phyloP scores from a whole-genome alignment of 2,329 filamentous ascomycete species.

The Paecilomyces sp. region DNA sequence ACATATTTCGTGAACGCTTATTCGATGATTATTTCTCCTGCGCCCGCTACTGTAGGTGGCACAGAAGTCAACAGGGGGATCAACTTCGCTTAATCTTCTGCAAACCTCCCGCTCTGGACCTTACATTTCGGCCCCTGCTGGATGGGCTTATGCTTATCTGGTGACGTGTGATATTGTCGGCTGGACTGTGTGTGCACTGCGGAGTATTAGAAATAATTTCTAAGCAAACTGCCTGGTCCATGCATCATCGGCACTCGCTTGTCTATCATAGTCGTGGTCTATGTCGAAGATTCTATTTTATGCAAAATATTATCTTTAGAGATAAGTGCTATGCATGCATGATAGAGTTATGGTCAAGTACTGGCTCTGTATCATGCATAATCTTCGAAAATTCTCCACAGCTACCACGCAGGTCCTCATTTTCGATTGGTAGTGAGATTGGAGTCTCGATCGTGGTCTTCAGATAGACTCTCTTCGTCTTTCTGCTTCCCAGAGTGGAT shows the following conservation, averaged over 20 bases:
- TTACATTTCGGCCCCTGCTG: neutral
- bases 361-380: neutral
- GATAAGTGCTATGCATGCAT: neutral
- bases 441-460: neutral
- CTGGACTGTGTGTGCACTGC: neutral
- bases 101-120: neutral
- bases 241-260: neutral
- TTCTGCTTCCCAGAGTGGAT: slow-evolving; percentile 1
- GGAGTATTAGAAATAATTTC: neutral
- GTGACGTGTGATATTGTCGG: neutral
- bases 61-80: neutral
- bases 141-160: neutral
- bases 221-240: neutral
- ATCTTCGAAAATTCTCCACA: neutral
- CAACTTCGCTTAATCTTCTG: neutral
- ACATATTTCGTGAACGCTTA: neutral
- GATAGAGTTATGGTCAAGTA: neutral
- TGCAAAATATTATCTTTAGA: neutral
- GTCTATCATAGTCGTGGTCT: neutral
- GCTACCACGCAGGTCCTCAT: neutral
- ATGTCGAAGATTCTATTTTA: neutral
- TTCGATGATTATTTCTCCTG: neutral
- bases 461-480: neutral
- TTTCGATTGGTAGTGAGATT: neutral
- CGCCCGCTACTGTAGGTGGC: neutral